Conservation (phyloP, 202 grass and related monocot genomes). For the Schoenoplectus triqueter region DNA sequence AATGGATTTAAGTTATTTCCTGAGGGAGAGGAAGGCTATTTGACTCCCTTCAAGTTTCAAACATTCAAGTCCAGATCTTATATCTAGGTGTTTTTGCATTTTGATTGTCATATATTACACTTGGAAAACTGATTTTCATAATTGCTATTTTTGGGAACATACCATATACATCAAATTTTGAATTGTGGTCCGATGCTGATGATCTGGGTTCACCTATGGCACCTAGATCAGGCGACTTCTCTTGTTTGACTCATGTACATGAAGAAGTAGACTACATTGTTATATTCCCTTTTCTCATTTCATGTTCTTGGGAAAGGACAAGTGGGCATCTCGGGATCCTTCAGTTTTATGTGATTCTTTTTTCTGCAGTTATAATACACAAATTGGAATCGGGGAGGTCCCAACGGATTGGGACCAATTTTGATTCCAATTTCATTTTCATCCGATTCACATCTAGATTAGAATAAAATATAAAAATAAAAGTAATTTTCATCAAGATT, state of each 20-base stretch:
- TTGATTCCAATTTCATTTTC: too few species aligned
- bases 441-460: too few species aligned
- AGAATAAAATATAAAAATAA: too few species aligned
- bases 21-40: conserved; percentile 62
- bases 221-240: conserved; percentile 63
- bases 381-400: too few species aligned
- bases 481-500: too few species aligned
- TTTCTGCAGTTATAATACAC: background rate
- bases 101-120: background rate
- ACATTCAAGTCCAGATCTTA: conserved; percentile 67
- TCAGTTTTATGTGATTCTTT: conserved; percentile 10
- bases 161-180: conserved; percentile 68
- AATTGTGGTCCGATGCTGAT: conserved; percentile 90
- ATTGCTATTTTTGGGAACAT: conserved; percentile 41
- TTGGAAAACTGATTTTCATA: conserved; percentile 38
- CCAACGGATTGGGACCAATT: too few species aligned
- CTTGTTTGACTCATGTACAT: conserved; percentile 70
- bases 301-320: background rate
- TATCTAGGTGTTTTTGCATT: conserved; percentile 34
- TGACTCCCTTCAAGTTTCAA: conserved; percentile 40
- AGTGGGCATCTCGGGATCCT: background rate
- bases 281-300: background rate
- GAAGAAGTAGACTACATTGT: conserved; percentile 68
- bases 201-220: conserved; percentile 76
- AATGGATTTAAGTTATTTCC: conserved; percentile 61